These are phyloP conservation scores for Fusarium verrucosum DNA, from an alignment of 2,329 filamentous ascomycete genomes.

Conservation along the genomic window DNA sequence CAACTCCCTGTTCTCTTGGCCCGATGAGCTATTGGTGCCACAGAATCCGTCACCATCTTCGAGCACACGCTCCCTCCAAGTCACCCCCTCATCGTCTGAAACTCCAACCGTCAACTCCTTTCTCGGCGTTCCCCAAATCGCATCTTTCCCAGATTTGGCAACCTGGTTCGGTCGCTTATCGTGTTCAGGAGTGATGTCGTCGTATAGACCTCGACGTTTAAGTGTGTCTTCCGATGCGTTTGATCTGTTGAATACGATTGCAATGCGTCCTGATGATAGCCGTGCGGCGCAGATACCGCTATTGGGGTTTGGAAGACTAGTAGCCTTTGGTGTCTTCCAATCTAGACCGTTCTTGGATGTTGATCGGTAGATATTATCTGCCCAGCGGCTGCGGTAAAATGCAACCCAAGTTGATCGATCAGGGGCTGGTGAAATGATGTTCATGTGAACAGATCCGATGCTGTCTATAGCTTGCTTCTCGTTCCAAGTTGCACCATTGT, in stretches of 20 bases:
- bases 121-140: constrained; percentile 56
- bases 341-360: constrained; percentile 51
- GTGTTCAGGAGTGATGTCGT: constrained; percentile 54
- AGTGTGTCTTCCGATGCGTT: constrained; percentile 45
- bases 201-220: constrained; percentile 54
- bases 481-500: constrained; percentile 52
- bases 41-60: constrained; percentile 58
- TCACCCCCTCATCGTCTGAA: constrained; percentile 49
- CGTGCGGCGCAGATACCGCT: constrained; percentile 53
- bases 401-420: constrained; percentile 46
- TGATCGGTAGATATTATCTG: constrained; percentile 54
- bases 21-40: constrained; percentile 55
- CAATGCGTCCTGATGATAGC: constrained; percentile 48
- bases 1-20: constrained; percentile 54
- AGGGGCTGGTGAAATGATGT: constrained; percentile 48
- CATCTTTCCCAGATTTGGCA: constrained; percentile 48
- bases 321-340: constrained; percentile 51
- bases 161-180: constrained; percentile 54
- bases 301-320: constrained; percentile 55
- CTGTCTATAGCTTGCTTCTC: constrained; percentile 52
- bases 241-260: constrained; percentile 55
- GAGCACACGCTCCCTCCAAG: constrained; percentile 51
- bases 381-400: constrained; percentile 56
- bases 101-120: constrained; percentile 49
- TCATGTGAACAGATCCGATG: constrained; percentile 56